Evolutionary conservation across 2,329 filamentous ascomycete species (phyloP), one percentile per base, ranked within the genome.

Genomic region (Colletotrichum sp.): DNA sequence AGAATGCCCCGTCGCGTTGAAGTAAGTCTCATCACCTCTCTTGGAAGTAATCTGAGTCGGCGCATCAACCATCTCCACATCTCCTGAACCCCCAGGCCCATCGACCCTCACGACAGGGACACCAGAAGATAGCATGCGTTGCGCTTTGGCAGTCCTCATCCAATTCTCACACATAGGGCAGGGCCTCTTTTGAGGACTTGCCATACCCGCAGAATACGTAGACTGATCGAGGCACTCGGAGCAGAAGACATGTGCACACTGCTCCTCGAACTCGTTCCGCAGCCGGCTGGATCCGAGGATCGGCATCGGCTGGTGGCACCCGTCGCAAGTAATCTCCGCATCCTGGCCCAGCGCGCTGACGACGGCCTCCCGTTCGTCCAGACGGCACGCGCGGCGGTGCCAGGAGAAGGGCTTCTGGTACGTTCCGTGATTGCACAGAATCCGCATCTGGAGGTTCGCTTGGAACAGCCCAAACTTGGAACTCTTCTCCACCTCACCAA

Each of bases 391-490:
- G 5, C 81, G 81, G 30, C 81, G 82, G 57, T 80, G 80, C 87
- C 87, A 89, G 2, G 85, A 86, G 60, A 87, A 86, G 0, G 79
- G 81, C 43, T 86, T 83, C 75, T 89, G 87, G 77, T 83, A 87
- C 0, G 88, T 90, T 1, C 88, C 88, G 75, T 89, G 88, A 71
- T 90, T 89, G 79, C 88, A 89, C 2, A 90, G 75, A 7, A 88
- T 85, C 0, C 88, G 84, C 15, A 90, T 78, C 73, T 89, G 87
- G 0, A 90, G 79, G 13, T 87, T 82, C 0, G 84, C 80, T 63
- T 89, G 87, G 71, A 90, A 89, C 32, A 88, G 82, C 0, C 86
- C 84, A 16, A 88, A 86, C 16, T 83, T 84, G 69, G 81, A 82
- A 48, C 80, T 82, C 21, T 81, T 80, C 36, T 86, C 82, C 60